phyloP scores from a whole-genome alignment of 2,329 filamentous ascomycete species.

The Aspergillus texensis region DNA sequence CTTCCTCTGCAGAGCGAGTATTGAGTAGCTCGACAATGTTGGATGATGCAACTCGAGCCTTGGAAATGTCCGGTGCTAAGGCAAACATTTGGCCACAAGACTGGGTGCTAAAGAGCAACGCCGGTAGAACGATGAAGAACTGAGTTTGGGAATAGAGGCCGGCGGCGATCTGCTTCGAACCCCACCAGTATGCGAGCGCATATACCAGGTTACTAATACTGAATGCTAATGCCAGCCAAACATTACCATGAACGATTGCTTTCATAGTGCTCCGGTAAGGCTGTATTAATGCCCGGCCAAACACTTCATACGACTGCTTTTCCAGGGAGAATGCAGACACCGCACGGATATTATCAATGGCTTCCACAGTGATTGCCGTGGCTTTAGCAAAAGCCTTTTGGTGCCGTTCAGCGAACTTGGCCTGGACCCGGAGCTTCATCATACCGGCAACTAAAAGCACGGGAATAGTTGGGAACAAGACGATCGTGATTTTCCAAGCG shows the following conservation, averaged over 20 bases:
- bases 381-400: constrained; percentile 54
- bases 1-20: constrained; percentile 31
- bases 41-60: constrained; percentile 62
- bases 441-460: constrained; percentile 69
- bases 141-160: constrained; percentile 66
- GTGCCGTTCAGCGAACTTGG: constrained; percentile 59
- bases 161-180: constrained; percentile 66
- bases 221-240: constrained; percentile 48
- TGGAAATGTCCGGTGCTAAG: constrained; percentile 71
- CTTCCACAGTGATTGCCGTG: constrained; percentile 55
- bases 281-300: constrained; percentile 45
- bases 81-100: constrained; percentile 74
- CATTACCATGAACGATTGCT: constrained; percentile 47
- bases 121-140: constrained; percentile 73
- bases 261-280: constrained; percentile 53
- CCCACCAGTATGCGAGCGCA: constrained; percentile 80
- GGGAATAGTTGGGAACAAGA: constrained; percentile 69
- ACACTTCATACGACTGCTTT: constrained; percentile 49
- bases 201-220: constrained; percentile 66
- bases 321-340: constrained; percentile 56
- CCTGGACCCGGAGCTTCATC: constrained; percentile 66
- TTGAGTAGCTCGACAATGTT: constrained; percentile 53
- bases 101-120: constrained; percentile 72
- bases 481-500: constrained; percentile 75
- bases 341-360: constrained; percentile 54